Base-by-base conservation (phyloP, 2,329 filamentous ascomycete species). In the Aspergillus cejpii region DNA sequence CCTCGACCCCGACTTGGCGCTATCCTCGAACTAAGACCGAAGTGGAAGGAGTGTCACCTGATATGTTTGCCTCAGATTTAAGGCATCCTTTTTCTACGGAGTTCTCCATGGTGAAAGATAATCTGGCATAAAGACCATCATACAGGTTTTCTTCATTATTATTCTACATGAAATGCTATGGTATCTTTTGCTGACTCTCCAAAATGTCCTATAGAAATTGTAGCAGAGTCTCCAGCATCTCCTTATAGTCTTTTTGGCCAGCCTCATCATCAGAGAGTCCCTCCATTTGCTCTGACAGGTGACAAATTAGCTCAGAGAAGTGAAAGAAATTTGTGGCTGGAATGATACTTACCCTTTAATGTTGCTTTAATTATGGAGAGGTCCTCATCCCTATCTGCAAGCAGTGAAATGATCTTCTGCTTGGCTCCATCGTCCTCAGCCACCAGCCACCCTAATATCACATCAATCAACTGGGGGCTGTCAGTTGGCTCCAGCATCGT, bases 371-470 rank as follows among this genome's bases (percentile, higher is more conserved):
- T 67, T 12, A 81, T 72, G 3, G 62, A 71, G 14, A 94, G 60
- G 6, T 74, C 72, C 60, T 87, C 83, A 53, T 85, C 85, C 15
- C 77, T 74, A 48, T 87, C 83, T 1, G 76, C 79, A 31, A 96
- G 68, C 3, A 85, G 66, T 17, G 74, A 68, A 39, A 74, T 66
- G 24, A 95, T 80, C 56, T 76, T 84, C 44, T 69, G 73, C 56
- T 75, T 79, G 1, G 87, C 86, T 0, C 87, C 88, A 26, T 74
- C 75, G 58, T 98, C 92, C 67, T 98, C 92, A 0, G 90, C 92
- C 6, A 88, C 77, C 24, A 97, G 74, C 92, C 92, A 98, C 10
- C 90, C 87, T 23, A 98, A 67, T 23, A 92, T 80, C 0, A 89
- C 77, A 69, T 97, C 91, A 37, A 92, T 79, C 2, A 80, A 85